phyloP scores from a whole-genome alignment of 2,329 filamentous ascomycete species.

The Alternaria postmessia region DNA sequence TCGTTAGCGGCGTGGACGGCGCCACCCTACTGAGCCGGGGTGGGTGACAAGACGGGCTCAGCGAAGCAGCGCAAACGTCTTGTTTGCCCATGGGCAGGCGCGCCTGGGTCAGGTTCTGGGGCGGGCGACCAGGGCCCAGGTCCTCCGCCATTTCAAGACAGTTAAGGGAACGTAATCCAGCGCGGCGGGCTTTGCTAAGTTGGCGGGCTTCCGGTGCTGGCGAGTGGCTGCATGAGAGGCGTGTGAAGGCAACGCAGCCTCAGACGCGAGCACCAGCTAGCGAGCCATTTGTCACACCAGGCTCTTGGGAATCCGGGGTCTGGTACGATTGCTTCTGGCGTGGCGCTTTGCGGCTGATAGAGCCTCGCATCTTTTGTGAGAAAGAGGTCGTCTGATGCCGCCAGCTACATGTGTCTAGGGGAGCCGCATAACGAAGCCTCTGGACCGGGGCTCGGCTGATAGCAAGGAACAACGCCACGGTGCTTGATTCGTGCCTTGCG shows the following conservation, averaged over 20 bases:
- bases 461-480: conserved; percentile 12
- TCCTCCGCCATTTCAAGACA: conserved; percentile 16
- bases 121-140: conserved; percentile 21
- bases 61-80: conserved; percentile 17
- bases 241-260: neutral
- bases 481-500: conserved; percentile 9
- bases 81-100: conserved; percentile 12
- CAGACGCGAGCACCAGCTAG: conserved; percentile 2
- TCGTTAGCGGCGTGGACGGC: conserved; percentile 4
- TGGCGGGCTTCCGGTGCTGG: neutral
- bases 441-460: conserved; percentile 14
- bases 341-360: conserved; percentile 14
- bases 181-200: neutral
- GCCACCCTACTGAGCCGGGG: conserved; percentile 19
- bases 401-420: neutral
- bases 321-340: neutral
- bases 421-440: conserved; percentile 11
- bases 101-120: conserved; percentile 22
- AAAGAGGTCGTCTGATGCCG: conserved; percentile 28
- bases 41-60: conserved; percentile 23
- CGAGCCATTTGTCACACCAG: conserved; percentile 2
- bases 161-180: conserved; percentile 28
- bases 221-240: conserved; percentile 4
- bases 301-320: conserved; percentile 18
- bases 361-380: conserved; percentile 29